Evolutionary conservation across 305 asterid genomes (phyloP).

Genomic region (Caryopteris hybrid): DNA sequence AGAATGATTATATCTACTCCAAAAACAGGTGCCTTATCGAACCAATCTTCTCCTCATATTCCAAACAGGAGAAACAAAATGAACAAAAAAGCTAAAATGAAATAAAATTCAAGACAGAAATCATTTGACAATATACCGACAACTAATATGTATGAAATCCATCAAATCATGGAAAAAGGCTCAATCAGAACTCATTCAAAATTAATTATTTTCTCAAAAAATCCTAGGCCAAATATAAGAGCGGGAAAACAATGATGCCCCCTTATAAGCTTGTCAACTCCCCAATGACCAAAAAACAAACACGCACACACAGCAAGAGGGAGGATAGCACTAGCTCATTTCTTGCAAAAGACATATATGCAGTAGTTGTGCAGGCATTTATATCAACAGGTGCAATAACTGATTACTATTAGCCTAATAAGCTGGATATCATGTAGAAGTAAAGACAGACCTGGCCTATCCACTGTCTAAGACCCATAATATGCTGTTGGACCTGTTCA

Average conservation of each 20-base stretch:
- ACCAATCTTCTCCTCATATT: not conserved
- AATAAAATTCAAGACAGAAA: not conserved
- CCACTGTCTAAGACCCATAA: constrained; percentile 92
- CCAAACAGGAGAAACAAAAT: not conserved
- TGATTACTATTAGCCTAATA: not conserved
- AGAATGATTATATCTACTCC: constrained; percentile 3
- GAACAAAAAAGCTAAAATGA: not conserved
- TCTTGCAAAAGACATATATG: not conserved
- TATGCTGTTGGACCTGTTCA: constrained; percentile 85
- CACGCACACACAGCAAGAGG: not conserved
- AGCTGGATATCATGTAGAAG: not conserved
- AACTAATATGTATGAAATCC: not conserved
- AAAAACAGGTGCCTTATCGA: constrained; percentile 6
- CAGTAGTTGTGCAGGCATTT: constrained; percentile 1
- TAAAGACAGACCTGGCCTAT: constrained; percentile 86
- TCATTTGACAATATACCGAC: not conserved
- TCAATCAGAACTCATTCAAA: not conserved
- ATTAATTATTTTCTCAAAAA: not conserved
- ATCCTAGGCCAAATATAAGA: not conserved
- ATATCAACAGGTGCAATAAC: constrained; percentile 10
- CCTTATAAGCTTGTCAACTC: not conserved
- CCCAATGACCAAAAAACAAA: not conserved
- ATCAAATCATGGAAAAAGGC: not conserved
- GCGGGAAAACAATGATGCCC: not conserved
- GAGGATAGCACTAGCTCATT: not conserved